These are phyloP conservation scores for Geotrichum klebahnii DNA, from an alignment of 1,139 yeast genomes.

Conservation along the genomic window DNA sequence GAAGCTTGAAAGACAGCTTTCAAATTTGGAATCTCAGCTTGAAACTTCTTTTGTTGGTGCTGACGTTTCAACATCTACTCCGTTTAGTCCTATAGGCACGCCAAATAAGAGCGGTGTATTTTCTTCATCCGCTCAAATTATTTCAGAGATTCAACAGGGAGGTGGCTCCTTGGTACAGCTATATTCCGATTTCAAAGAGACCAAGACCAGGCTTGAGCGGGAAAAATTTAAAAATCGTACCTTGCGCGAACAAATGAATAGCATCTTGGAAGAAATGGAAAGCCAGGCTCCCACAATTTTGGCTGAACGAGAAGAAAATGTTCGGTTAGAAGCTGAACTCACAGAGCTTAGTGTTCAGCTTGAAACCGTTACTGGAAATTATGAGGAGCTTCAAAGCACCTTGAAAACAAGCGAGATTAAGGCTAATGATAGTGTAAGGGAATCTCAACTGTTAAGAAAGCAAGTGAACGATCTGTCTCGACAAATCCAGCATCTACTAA, in stretches of 20 bases:
- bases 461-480: constrained; percentile 70
- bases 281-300: constrained; percentile 73
- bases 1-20: constrained; percentile 33
- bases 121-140: constrained; percentile 45
- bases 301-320: constrained; percentile 56
- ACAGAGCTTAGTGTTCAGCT: constrained; percentile 49
- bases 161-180: constrained; percentile 62
- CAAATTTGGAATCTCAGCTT: constrained; percentile 34
- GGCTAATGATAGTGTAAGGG: constrained; percentile 34
- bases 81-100: constrained; percentile 22
- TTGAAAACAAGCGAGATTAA: constrained; percentile 30
- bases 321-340: constrained; percentile 49
- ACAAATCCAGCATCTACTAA: constrained; percentile 69
- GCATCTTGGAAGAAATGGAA: constrained; percentile 72
- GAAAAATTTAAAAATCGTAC: constrained; percentile 70
- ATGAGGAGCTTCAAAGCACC: constrained; percentile 39
- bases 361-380: constrained; percentile 47
- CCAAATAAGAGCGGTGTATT: constrained; percentile 32
- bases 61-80: constrained; percentile 20
- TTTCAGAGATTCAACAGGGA: constrained; percentile 52
- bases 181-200: constrained; percentile 57
- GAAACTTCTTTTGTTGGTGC: constrained; percentile 30
- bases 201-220: constrained; percentile 63
- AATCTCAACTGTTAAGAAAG: constrained; percentile 44
- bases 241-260: constrained; percentile 65